These are phyloP conservation scores for Malus sylvestris DNA, from an alignment of 306 rosid genomes.

Conservation along the genomic window DNA sequence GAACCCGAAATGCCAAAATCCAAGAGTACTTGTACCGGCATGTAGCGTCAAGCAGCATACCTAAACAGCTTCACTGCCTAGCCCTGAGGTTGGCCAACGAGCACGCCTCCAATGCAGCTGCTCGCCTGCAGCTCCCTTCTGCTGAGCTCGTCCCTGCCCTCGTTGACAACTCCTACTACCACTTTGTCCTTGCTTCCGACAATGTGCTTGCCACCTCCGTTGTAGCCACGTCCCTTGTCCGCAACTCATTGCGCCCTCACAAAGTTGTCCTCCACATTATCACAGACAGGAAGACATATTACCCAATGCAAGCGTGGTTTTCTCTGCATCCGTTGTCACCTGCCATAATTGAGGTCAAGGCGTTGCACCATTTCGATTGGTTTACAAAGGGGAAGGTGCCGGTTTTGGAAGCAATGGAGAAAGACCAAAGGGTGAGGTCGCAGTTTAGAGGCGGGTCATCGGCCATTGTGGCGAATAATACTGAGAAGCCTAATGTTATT, in stretches of 20 bases:
- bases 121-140: constrained; percentile 92
- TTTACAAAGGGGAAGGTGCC: constrained; percentile 90
- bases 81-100: constrained; percentile 77
- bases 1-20: constrained; percentile 89
- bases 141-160: constrained; percentile 90
- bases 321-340: constrained; percentile 77
- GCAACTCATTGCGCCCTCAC: constrained; percentile 57
- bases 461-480: constrained; percentile 69
- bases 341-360: constrained; percentile 93
- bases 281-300: constrained; percentile 85
- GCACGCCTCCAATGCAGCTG: constrained; percentile 87
- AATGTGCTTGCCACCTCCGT: constrained; percentile 89
- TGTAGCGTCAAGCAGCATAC: constrained; percentile 98
- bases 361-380: constrained; percentile 99
- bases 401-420: constrained; percentile 97
- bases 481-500: constrained; percentile 72
- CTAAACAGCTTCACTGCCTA: constrained; percentile 96
- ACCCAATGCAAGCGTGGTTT: constrained; percentile 99
- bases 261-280: constrained; percentile 78
- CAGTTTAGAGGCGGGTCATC: constrained; percentile 91
- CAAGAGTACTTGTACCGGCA: constrained; percentile 93
- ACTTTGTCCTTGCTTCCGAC: constrained; percentile 92
- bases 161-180: constrained; percentile 76
- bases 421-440: constrained; percentile 80
- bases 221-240: constrained; percentile 79